Conservation (phyloP, 169 alveolate species). For the Hepatocystis sp. region DNA sequence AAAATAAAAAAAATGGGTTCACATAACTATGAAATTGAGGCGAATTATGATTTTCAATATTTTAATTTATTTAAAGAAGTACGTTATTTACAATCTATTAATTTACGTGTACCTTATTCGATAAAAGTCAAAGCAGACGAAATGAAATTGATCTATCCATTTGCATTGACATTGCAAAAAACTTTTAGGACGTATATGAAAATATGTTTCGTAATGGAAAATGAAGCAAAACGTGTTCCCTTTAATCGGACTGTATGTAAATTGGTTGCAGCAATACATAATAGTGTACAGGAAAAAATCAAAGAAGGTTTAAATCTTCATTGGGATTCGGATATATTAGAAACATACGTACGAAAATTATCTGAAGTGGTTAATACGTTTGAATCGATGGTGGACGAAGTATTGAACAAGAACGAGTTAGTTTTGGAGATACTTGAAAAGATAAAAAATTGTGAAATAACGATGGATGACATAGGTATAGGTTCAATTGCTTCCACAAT, state of each 20-base stretch:
- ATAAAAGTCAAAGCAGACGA: slow-evolving; percentile 93
- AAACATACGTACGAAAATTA: slow-evolving; percentile 77
- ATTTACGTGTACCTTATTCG: slow-evolving; percentile 91
- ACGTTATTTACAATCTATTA: slow-evolving; percentile 85
- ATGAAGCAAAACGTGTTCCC: slow-evolving; percentile 39
- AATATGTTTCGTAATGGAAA: slow-evolving; percentile 65
- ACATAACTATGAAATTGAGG: slow-evolving; percentile 78
- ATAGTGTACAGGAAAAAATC: slow-evolving; percentile 73
- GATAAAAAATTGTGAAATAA: slow-evolving; percentile 52
- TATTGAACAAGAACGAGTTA: slow-evolving; percentile 52
- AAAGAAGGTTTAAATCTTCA: slow-evolving; percentile 79
- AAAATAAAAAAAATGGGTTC: slow-evolving; percentile 62
- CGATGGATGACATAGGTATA: no score
- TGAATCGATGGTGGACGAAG: slow-evolving; percentile 83
- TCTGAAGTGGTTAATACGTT: slow-evolving; percentile 78
- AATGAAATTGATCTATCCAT: slow-evolving; percentile 93
- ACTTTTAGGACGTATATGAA: slow-evolving; percentile 89
- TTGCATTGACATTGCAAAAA: slow-evolving; percentile 86
- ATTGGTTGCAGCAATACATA: slow-evolving; percentile 73
- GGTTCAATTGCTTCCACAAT: no score
- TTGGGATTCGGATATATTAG: slow-evolving; percentile 82
- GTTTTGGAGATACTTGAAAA: slow-evolving; percentile 67
- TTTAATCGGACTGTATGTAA: slow-evolving; percentile 39
- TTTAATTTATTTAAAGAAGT: slow-evolving; percentile 83
- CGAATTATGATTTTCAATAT: slow-evolving; percentile 77